Evolutionary conservation across 2,329 filamentous ascomycete species (phyloP).

Genomic region (Nectriaceae sp.): DNA sequence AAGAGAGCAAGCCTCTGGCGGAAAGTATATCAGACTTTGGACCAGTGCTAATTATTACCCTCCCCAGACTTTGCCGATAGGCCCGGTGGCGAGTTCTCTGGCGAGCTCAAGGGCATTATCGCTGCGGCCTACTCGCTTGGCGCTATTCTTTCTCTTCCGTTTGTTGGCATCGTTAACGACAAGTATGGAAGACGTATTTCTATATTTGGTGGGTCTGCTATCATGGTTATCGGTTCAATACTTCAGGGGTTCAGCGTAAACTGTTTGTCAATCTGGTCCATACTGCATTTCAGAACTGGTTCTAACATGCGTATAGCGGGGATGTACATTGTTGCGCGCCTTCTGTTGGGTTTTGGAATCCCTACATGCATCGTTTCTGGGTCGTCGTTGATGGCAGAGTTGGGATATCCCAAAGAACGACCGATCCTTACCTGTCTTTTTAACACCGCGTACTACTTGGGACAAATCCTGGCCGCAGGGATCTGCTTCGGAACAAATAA

Average conservation of each 20-base stretch:
- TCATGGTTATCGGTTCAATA: constrained; percentile 56
- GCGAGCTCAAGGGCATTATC: constrained; percentile 51
- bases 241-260: constrained; percentile 55
- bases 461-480: constrained; percentile 9
- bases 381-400: constrained; percentile 59
- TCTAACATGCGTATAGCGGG: constrained; percentile 36
- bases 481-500: constrained; percentile 10
- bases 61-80: neutral
- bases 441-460: constrained; percentile 7
- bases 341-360: constrained; percentile 63
- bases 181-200: constrained; percentile 56
- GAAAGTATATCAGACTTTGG: neutral
- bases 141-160: constrained; percentile 57
- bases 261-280: constrained; percentile 32
- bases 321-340: constrained; percentile 62
- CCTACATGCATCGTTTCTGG: constrained; percentile 61
- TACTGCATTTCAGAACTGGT: neutral
- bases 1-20: neutral
- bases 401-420: constrained; percentile 62
- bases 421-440: constrained; percentile 42
- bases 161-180: constrained; percentile 58
- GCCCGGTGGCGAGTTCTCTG: neutral
- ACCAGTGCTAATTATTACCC: neutral
- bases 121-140: constrained; percentile 62
- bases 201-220: constrained; percentile 54